Percentiles rank a stretch among this genome's conserved stretches.
phyloP scores from a whole-genome alignment of 768 basidiomycete genomes.

The Termitomyces eurrhizus region DNA sequence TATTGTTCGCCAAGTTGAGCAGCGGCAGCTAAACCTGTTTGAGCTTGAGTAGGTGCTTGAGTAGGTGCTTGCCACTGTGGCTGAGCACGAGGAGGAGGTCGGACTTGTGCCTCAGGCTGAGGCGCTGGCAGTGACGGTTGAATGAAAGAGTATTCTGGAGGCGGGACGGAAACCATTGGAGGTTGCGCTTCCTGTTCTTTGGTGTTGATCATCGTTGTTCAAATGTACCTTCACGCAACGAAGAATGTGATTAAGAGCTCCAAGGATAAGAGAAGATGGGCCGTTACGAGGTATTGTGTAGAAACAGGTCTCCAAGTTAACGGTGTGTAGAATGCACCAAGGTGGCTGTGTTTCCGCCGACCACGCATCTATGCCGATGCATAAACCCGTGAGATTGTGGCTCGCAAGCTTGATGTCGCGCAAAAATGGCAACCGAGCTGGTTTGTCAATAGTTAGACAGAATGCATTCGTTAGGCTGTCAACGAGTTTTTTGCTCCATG shows the following conservation, averaged over 20 bases:
- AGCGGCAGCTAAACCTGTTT: background rate
- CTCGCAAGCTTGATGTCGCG: background rate
- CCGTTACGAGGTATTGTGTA: background rate
- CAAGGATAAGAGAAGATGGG: background rate
- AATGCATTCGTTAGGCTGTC: background rate
- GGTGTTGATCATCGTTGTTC: background rate
- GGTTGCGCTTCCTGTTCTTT: background rate
- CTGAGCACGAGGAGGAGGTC: background rate
- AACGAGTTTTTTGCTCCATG: background rate
- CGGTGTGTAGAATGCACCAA: background rate
- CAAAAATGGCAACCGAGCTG: background rate
- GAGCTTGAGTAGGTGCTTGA: background rate
- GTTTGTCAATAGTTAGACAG: background rate
- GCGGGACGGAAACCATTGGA: background rate
- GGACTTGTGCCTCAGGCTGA: background rate
- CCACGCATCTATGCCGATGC: background rate
- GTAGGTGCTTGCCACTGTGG: background rate
- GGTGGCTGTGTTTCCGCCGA: slow-evolving; percentile 1
- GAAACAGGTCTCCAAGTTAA: background rate
- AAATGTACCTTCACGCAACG: background rate
- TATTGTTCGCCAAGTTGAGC: slow-evolving; percentile 15
- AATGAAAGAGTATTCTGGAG: background rate
- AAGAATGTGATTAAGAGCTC: background rate
- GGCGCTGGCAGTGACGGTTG: background rate
- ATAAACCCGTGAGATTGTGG: background rate